A percentile compares a stretch with the other conserved stretches of the same genome.
phyloP scores from a whole-genome alignment of 1,284 basidiomycete species.

The Hemileia vastatrix region DNA sequence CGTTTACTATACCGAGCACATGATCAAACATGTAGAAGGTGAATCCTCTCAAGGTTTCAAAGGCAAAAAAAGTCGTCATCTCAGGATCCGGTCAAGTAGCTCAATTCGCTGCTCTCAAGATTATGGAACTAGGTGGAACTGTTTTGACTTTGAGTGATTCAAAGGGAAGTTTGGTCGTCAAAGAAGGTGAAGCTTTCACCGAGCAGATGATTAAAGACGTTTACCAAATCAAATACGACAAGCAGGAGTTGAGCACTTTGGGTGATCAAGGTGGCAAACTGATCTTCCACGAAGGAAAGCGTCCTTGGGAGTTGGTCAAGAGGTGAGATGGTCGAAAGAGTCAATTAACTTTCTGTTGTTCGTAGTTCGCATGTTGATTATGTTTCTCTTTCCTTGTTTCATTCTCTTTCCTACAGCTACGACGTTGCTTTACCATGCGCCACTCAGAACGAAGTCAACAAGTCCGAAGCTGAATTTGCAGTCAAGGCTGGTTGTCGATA shows the following conservation, averaged over 20 bases:
- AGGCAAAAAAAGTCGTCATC: conserved; percentile 57
- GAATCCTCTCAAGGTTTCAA: conserved; percentile 41
- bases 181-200: conserved; percentile 51
- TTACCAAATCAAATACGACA: conserved; percentile 56
- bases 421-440: conserved; percentile 68
- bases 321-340: conserved; percentile 31
- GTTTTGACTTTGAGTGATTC: conserved; percentile 72
- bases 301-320: conserved; percentile 64
- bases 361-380: not conserved
- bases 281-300: conserved; percentile 46
- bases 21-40: conserved; percentile 48
- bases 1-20: conserved; percentile 66
- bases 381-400: not conserved
- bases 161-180: conserved; percentile 59
- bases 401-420: no score
- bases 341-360: no score
- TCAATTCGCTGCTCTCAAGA: conserved; percentile 68
- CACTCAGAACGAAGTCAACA: conserved; percentile 67
- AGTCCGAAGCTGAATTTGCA: conserved; percentile 61
- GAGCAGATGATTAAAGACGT: conserved; percentile 45
- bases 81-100: conserved; percentile 62
- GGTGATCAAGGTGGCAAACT: conserved; percentile 28
- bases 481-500: conserved; percentile 61
- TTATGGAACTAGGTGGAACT: conserved; percentile 64
- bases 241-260: conserved; percentile 48